phyloP scores from a whole-genome alignment of 73 alveolate genomes.

The Effrenium voratum region DNA sequence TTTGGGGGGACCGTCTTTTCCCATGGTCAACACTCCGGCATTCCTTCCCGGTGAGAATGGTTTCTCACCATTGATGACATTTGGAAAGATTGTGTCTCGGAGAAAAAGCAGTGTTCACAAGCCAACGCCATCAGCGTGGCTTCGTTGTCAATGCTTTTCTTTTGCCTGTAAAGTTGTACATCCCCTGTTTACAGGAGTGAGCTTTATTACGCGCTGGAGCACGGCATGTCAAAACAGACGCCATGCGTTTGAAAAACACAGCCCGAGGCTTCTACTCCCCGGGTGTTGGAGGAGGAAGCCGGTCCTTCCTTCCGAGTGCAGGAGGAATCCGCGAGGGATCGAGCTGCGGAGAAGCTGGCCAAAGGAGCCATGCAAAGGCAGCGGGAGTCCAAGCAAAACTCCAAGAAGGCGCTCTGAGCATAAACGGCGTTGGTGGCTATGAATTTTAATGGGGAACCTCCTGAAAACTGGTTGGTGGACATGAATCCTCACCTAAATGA shows the following conservation, averaged over 20 bases:
- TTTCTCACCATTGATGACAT: conserved; percentile 79
- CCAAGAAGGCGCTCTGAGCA: conserved; percentile 38
- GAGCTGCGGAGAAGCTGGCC: conserved; percentile 72
- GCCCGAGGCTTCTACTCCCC: conserved; percentile 58
- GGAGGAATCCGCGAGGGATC: conserved; percentile 65
- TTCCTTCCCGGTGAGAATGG: conserved; percentile 79
- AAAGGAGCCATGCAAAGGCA: conserved; percentile 86
- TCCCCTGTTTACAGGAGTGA: background rate
- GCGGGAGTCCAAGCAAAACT: conserved; percentile 65
- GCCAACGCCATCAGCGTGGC: background rate
- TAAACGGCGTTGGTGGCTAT: background rate
- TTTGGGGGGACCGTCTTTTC: background rate
- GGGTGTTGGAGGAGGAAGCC: conserved; percentile 39
- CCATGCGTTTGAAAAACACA: no score
- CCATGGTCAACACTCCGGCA: conserved; percentile 73
- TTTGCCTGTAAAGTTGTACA: background rate
- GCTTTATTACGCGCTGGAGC: background rate
- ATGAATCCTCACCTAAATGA: no score
- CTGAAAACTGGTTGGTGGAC: no score
- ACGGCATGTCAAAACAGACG: background rate
- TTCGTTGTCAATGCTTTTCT: background rate
- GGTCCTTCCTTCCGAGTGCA: conserved; percentile 71
- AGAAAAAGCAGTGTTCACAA: background rate
- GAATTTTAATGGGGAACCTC: no score
- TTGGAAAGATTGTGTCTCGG: conserved; percentile 49